Conservation (phyloP, 257 asterid species). For the Gentiana macrophylla region DNA sequence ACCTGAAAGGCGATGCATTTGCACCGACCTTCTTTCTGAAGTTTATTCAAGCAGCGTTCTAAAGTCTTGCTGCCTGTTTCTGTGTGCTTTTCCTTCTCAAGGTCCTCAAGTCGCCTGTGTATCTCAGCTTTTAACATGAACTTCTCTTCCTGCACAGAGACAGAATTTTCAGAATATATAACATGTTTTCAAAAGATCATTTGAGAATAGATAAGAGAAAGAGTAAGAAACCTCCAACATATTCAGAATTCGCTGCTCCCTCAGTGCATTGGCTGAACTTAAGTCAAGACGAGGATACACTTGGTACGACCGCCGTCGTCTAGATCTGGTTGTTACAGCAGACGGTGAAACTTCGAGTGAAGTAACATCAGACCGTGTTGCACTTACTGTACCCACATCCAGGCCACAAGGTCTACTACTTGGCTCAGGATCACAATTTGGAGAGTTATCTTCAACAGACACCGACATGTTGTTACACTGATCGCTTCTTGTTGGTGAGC, state of each 20-base stretch:
- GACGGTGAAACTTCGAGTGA: constrained; percentile 21
- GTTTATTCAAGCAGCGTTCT: constrained; percentile 64
- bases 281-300: constrained; percentile 49
- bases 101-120: constrained; percentile 62
- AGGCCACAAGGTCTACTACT: constrained; percentile 22
- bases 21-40: constrained; percentile 76
- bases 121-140: constrained; percentile 71
- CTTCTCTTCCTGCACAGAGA: constrained; percentile 51
- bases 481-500: constrained; percentile 21
- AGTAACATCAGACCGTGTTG: constrained; percentile 17
- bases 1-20: constrained; percentile 54
- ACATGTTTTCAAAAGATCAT: too few species aligned
- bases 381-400: constrained; percentile 26
- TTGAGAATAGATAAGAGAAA: too few species aligned
- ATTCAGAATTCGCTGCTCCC: constrained; percentile 78
- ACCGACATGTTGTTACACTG: constrained; percentile 22
- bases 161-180: too few species aligned
- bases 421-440: constrained; percentile 25
- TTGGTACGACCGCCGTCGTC: constrained; percentile 33
- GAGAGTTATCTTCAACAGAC: constrained; percentile 22
- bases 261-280: constrained; percentile 40
- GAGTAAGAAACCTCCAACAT: constrained; percentile 31
- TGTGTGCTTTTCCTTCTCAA: constrained; percentile 55
- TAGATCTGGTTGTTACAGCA: constrained; percentile 24
- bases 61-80: constrained; percentile 71